Conservation (phyloP, 2,329 filamentous ascomycete genomes). For the Coniosporium tulheliwenetii region DNA sequence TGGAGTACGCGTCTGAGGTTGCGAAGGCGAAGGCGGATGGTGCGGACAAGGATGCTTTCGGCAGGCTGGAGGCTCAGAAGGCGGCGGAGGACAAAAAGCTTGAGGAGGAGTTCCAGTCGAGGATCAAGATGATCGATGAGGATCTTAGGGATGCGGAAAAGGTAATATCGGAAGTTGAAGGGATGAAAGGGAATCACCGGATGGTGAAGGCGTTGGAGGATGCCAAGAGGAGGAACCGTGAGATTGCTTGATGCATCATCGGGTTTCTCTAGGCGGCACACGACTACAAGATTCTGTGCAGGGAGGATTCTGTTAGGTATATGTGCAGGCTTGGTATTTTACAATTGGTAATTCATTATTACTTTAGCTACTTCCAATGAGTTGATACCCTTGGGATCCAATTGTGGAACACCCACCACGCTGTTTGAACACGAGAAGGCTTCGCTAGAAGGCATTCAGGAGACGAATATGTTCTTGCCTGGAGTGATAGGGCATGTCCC, state of each 20-base stretch:
- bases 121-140: slow-evolving; percentile 20
- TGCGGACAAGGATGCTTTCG: slow-evolving; percentile 24
- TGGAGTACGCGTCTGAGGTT: slow-evolving; percentile 37
- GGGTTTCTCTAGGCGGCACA: no score
- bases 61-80: slow-evolving; percentile 28
- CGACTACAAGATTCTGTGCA: no score
- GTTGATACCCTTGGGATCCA: no score
- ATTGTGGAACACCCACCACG: no score
- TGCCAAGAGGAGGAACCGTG: slow-evolving; percentile 37
- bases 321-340: no score
- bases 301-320: no score
- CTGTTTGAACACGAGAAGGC: no score
- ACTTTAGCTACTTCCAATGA: no score
- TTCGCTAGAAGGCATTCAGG: no score
- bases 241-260: slow-evolving; percentile 3
- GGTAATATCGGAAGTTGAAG: slow-evolving; percentile 16
- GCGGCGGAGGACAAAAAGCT: slow-evolving; percentile 32
- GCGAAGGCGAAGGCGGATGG: slow-evolving; percentile 33
- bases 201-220: slow-evolving; percentile 34
- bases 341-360: no score
- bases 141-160: slow-evolving; percentile 15
- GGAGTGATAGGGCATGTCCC: no score
- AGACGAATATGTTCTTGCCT: no score
- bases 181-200: slow-evolving; percentile 21
- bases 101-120: slow-evolving; percentile 22